Percentiles rank a stretch among this genome's conserved stretches.
These are phyloP conservation scores for Cephalotrichum gorgonifer DNA, from an alignment of 2,329 filamentous ascomycete genomes.

Conservation along the genomic window DNA sequence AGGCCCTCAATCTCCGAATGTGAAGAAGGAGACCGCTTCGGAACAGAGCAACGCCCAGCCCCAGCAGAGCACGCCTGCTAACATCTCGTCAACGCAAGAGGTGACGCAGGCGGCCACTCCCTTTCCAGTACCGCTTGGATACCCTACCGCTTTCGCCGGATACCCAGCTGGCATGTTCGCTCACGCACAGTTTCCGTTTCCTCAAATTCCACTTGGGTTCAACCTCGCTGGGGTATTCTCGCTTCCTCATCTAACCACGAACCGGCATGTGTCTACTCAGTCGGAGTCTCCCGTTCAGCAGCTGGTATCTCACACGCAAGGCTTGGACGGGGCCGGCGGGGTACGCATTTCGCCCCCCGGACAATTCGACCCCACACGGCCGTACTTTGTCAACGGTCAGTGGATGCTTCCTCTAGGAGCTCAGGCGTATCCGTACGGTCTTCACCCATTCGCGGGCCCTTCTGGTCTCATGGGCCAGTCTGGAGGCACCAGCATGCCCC, in stretches of 20 bases:
- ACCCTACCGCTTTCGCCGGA: neutral
- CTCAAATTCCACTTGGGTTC: constrained; percentile 4
- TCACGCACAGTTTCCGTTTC: neutral
- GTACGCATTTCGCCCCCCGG: constrained; percentile 28
- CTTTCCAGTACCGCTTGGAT: constrained; percentile 1
- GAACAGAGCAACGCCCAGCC: neutral
- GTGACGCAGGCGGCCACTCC: neutral
- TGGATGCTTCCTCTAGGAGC: constrained; percentile 24
- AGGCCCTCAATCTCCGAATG: constrained; percentile 41
- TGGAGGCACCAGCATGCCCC: neutral
- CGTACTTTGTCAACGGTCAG: constrained; percentile 34
- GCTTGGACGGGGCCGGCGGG: constrained; percentile 3
- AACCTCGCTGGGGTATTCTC: constrained; percentile 11
- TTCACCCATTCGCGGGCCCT: constrained; percentile 13
- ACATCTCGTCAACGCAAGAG: neutral
- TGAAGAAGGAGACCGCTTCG: neutral
- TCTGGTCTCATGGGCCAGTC: constrained; percentile 1
- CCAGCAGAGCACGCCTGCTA: neutral
- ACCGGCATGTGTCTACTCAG: neutral
- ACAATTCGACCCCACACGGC: constrained; percentile 33
- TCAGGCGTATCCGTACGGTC: constrained; percentile 13
- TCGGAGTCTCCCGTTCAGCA: neutral
- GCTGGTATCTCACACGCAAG: neutral
- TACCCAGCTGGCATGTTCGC: constrained; percentile 2
- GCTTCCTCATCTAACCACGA: constrained; percentile 9